phyloP scores from a whole-genome alignment of 176 grass and related monocot genomes.

The Zea luxurians region DNA sequence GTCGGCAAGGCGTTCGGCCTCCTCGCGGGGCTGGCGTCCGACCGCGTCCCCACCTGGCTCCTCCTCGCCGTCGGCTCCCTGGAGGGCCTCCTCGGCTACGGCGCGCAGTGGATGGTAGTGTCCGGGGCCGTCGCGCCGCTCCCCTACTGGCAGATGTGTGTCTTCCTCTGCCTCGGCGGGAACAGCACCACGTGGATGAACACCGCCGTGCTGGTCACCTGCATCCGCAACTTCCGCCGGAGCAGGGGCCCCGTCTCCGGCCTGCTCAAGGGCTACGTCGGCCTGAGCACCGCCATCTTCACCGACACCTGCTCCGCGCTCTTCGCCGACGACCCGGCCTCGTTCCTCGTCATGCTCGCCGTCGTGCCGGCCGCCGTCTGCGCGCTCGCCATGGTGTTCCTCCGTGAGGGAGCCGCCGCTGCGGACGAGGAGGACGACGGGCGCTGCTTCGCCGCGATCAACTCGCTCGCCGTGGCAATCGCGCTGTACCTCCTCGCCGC shows the following conservation, averaged over 20 bases:
- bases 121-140: conserved; percentile 59
- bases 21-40: conserved; percentile 83
- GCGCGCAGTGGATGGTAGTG: conserved; percentile 87
- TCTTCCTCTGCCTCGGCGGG: conserved; percentile 91
- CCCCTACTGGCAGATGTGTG: conserved; percentile 98
- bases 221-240: conserved; percentile 92
- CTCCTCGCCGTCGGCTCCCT: conserved; percentile 92
- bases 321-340: conserved; percentile 71
- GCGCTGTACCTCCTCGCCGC: conserved; percentile 84
- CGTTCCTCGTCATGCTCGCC: conserved; percentile 87
- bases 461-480: conserved; percentile 72
- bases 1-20: conserved; percentile 96
- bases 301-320: conserved; percentile 87
- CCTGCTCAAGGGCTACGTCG: conserved; percentile 86
- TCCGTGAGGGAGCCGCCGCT: conserved; percentile 49
- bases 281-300: conserved; percentile 95
- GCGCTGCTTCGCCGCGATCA: conserved; percentile 71
- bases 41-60: conserved; percentile 72
- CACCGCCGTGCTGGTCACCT: conserved; percentile 97
- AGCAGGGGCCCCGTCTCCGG: conserved; percentile 79
- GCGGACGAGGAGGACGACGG: conserved; percentile 43
- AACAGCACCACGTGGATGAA: conserved; percentile 99
- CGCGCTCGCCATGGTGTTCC: conserved; percentile 78
- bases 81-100: conserved; percentile 83
- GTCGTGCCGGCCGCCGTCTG: conserved; percentile 72